A percentile compares a stretch with the other conserved stretches of the same genome.
These are phyloP conservation scores for Allium cepa DNA, from an alignment of 106 monocot species.

Conservation along the genomic window DNA sequence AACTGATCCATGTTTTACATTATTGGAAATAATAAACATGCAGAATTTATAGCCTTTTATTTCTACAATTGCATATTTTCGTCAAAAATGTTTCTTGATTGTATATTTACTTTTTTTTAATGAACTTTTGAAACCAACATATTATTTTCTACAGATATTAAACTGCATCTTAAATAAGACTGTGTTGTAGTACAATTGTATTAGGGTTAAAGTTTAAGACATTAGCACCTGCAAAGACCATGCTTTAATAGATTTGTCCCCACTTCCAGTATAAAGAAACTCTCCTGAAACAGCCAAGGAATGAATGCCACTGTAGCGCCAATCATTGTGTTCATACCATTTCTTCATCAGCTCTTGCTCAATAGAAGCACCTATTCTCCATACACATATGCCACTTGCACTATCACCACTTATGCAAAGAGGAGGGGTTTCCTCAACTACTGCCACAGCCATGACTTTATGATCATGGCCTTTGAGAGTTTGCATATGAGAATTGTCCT, in stretches of 20 bases:
- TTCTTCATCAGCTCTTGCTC: constrained; percentile 42
- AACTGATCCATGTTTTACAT: too few relatives aligned
- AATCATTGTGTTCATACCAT: constrained; percentile 91
- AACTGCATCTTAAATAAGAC: too few relatives aligned
- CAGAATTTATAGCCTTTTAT: too few relatives aligned
- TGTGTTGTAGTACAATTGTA: too few relatives aligned
- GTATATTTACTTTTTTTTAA: too few relatives aligned
- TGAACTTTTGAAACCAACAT: too few relatives aligned
- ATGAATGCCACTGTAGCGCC: constrained; percentile 85
- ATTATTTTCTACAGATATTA: too few relatives aligned
- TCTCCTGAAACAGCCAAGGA: constrained; percentile 60
- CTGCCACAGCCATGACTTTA: constrained; percentile 59
- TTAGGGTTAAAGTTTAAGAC: too few relatives aligned
- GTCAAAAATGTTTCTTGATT: too few relatives aligned
- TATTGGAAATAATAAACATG: too few relatives aligned
- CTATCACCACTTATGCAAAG: constrained; percentile 82
- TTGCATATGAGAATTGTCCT: constrained; percentile 81
- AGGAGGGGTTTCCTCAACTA: constrained; percentile 25
- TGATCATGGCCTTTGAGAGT: constrained; percentile 76
- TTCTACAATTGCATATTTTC: too few relatives aligned
- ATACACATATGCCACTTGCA: constrained; percentile 69
- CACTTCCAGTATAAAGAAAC: constrained; percentile 79
- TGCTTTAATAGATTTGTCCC: constrained; percentile 91
- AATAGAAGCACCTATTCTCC: constrained; percentile 36
- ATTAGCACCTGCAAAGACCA: constrained; percentile 81